Percentiles rank a stretch among this genome's conserved stretches.
Evolutionary conservation across 805 yeast species (phyloP).

Genomic region (Scheffersomyces amazonensis): DNA sequence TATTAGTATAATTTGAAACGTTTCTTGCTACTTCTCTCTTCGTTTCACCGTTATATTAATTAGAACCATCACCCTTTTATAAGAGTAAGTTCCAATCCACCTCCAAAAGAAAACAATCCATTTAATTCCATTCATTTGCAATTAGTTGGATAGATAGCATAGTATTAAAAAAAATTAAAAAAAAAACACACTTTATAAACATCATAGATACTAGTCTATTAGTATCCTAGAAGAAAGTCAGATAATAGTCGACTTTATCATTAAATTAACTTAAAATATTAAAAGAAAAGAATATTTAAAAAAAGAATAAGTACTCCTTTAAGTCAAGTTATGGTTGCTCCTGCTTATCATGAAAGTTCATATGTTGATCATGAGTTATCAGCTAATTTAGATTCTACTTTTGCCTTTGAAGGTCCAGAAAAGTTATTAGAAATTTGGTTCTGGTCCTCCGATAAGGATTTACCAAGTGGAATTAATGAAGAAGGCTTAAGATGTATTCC

Average conservation of each 20-base stretch:
- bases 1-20: constrained; percentile 33
- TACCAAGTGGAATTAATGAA: constrained; percentile 31
- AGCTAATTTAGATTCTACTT: constrained; percentile 77
- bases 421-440: constrained; percentile 91
- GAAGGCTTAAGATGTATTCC: constrained; percentile 65
- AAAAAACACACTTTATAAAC: too few relatives aligned
- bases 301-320: constrained; percentile 5
- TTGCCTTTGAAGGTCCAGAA: constrained; percentile 97
- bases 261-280: not conserved
- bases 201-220: too few relatives aligned
- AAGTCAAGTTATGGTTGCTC: constrained; percentile 34
- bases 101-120: constrained; percentile 12
- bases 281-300: not conserved
- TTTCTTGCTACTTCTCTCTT: constrained; percentile 49
- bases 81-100: constrained; percentile 44
- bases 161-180: not conserved
- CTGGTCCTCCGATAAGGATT: constrained; percentile 45
- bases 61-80: constrained; percentile 8
- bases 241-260: too few relatives aligned
- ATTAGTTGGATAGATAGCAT: not conserved
- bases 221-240: too few relatives aligned
- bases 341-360: constrained; percentile 40
- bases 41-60: constrained; percentile 30
- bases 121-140: not conserved
- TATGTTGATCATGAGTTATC: constrained; percentile 79